Evolutionary conservation across 2,329 filamentous ascomycete species (phyloP), one percentile per base, ranked within the genome.

Genomic region (Elsinoe fawcettii): DNA sequence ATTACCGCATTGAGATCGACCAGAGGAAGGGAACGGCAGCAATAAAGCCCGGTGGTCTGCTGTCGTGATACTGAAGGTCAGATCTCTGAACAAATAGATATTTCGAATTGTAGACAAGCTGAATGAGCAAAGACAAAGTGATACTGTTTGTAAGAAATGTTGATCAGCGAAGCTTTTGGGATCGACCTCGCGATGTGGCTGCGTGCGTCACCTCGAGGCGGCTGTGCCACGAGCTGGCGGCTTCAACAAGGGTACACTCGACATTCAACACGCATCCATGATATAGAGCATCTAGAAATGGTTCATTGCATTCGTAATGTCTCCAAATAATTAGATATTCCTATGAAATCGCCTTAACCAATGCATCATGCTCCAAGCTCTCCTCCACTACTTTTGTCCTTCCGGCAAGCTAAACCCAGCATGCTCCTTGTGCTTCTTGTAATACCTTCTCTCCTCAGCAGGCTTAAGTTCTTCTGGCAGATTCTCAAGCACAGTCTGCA

Each of bases 341-440:
- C 14, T 37, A 30, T 30, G 4, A 46, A 25, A 46, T 46, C 23
- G 41, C 41, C 22, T n/a, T 18, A 9, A 25, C 5, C 5, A 5
- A 46, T 46, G 20, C 41, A 22, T 11, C 4, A 4, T 12, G 11
- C 39, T 11, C 16, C 5, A 9, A 23, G 5, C 30, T 34, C 32
- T 14, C 49, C 25, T 14, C 34, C 14, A n/a, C 34, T 39, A 39
- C 16, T 37, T 18, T 30, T 36, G 16, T 5, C 49, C 49, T 12
- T 53, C 49, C 6, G 25, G 25, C 30, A 36, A 30, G 16, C 27
- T 37, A 58, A 70, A 96, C 12, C 88, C 88, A 58, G 85, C 84
- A 72, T 96, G 90, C 70, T 95, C 90, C 43, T 84, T 82, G 75
- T 97, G 92, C 71, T 86, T 88, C 76, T 96, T 96, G 71, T 82